Percentiles rank a stretch among this genome's conserved stretches.
These are phyloP conservation scores for Didymosphaeria variabile DNA, from an alignment of 2,329 filamentous ascomycete species.

Conservation along the genomic window DNA sequence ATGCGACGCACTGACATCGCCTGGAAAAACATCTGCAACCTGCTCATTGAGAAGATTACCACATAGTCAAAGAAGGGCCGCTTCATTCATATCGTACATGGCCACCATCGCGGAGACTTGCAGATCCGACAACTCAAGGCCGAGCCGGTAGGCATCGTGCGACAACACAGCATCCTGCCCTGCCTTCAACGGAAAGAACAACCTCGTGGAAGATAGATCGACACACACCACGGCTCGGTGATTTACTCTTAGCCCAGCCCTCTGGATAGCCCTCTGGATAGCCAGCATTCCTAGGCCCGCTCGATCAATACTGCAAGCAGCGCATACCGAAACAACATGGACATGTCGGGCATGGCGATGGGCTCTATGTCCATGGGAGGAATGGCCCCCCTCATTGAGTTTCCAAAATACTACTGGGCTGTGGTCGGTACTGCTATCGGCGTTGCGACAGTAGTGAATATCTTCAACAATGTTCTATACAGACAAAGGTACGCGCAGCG, in stretches of 20 bases:
- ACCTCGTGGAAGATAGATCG: background rate
- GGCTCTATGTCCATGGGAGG: constrained; percentile 56
- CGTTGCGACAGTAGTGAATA: constrained; percentile 55
- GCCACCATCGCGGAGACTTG: background rate
- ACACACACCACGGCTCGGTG: background rate
- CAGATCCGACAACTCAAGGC: constrained; percentile 2
- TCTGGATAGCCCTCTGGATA: too few relatives aligned
- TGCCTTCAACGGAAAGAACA: background rate
- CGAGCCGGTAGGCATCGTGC: background rate
- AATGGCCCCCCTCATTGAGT: constrained; percentile 55
- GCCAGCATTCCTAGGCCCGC: background rate
- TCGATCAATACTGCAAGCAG: background rate
- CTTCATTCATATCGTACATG: constrained; percentile 6
- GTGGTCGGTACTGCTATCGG: constrained; percentile 58
- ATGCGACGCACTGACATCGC: constrained; percentile 1
- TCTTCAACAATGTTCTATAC: constrained; percentile 59
- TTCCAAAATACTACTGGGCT: constrained; percentile 64
- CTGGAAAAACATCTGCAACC: background rate
- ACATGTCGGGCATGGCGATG: constrained; percentile 42
- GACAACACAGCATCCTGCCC: background rate
- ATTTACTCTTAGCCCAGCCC: background rate
- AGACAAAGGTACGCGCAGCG: constrained; percentile 56
- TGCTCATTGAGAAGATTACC: background rate
- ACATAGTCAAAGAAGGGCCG: background rate
- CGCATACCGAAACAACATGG: constrained; percentile 18